Evolutionary conservation across 768 basidiomycete genomes (phyloP).

Genomic region (Calocera cornea): DNA sequence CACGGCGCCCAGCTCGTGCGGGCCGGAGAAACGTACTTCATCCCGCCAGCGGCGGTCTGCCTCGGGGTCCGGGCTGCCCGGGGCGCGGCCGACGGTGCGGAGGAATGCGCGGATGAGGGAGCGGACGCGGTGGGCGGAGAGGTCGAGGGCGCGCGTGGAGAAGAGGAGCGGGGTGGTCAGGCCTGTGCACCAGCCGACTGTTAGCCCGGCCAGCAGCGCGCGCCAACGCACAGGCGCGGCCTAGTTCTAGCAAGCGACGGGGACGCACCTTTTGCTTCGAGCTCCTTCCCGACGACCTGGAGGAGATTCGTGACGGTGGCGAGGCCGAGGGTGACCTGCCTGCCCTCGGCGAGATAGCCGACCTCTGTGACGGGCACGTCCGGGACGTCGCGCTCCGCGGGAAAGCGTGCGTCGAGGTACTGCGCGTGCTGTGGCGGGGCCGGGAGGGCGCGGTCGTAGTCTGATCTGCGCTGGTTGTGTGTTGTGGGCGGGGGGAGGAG

Average conservation of each 20-base stretch:
- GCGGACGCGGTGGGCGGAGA: constrained; percentile 58
- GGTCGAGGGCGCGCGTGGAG: constrained; percentile 74
- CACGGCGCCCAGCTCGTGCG: constrained; percentile 82
- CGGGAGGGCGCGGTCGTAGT: background rate
- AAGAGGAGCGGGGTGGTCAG: constrained; percentile 87
- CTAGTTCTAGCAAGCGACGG: background rate
- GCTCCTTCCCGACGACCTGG: constrained; percentile 53
- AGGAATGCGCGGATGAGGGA: constrained; percentile 72
- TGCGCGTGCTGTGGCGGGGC: background rate
- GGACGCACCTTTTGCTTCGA: constrained; percentile 43
- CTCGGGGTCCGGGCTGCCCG: constrained; percentile 28
- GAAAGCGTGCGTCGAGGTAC: background rate
- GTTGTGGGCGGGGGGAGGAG: background rate
- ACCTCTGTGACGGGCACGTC: constrained; percentile 30
- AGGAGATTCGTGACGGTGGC: constrained; percentile 60
- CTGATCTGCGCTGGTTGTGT: background rate
- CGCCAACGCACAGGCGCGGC: too few relatives aligned
- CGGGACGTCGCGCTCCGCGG: background rate
- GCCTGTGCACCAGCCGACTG: constrained; percentile 22
- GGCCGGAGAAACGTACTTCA: constrained; percentile 70
- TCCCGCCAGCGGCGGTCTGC: constrained; percentile 44
- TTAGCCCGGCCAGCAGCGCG: too few relatives aligned
- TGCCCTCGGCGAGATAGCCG: constrained; percentile 59
- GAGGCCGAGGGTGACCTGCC: constrained; percentile 64
- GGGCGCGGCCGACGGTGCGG: constrained; percentile 15